phyloP scores from a whole-genome alignment of 2,329 filamentous ascomycete genomes.

The Fonsecaea erecta region DNA sequence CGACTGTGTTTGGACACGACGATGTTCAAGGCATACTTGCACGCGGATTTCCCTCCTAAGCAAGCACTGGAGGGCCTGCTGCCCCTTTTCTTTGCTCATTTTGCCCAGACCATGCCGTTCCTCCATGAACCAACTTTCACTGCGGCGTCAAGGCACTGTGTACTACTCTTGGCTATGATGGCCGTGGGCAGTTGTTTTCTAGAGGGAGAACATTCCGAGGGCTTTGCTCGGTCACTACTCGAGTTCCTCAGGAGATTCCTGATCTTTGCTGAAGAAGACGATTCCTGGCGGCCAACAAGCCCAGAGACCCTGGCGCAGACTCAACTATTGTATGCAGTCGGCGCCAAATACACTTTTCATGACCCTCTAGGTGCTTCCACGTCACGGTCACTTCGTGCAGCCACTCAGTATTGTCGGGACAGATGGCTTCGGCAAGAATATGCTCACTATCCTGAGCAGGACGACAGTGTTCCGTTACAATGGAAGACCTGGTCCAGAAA shows the following conservation, averaged over 20 bases:
- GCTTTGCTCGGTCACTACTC: conserved; percentile 44
- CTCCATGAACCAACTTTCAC: conserved; percentile 46
- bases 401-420: conserved; percentile 24
- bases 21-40: too few relatives aligned
- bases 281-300: too few relatives aligned
- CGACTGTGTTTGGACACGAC: too few relatives aligned
- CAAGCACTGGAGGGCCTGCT: conserved; percentile 19
- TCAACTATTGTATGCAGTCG: too few relatives aligned
- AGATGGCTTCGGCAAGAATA: conserved; percentile 6
- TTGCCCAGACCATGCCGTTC: conserved; percentile 38
- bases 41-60: neutral
- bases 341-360: too few relatives aligned
- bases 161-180: conserved; percentile 46
- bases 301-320: too few relatives aligned
- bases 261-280: conserved; percentile 41
- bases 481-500: conserved; percentile 30
- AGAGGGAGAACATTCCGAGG: conserved; percentile 39
- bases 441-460: too few relatives aligned
- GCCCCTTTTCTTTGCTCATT: conserved; percentile 17
- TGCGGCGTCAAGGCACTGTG: conserved; percentile 45
- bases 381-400: conserved; percentile 24
- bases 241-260: conserved; percentile 49
- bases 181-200: conserved; percentile 48
- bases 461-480: too few relatives aligned
- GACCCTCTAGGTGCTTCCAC: conserved; percentile 26